These are phyloP conservation scores for Paradendryphiella salina DNA, from an alignment of 2,329 filamentous ascomycete species.

Conservation along the genomic window DNA sequence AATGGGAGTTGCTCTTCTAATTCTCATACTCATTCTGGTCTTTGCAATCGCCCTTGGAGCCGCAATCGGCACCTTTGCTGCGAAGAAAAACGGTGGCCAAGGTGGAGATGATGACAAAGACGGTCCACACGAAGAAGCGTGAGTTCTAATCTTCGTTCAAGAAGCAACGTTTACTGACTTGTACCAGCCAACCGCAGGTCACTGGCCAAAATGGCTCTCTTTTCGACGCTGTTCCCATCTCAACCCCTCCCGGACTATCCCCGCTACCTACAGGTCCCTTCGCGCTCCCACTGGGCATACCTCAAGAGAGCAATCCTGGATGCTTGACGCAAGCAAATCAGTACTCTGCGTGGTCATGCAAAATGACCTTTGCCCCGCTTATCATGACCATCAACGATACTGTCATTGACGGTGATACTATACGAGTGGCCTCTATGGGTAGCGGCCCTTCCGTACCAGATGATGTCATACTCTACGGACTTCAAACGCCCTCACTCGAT, in stretches of 20 bases:
- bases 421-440: slow-evolving; percentile 29
- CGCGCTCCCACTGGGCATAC: slow-evolving; percentile 52
- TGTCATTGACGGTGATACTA: slow-evolving; percentile 3
- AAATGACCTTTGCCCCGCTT: slow-evolving; percentile 43
- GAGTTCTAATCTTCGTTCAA: slow-evolving; percentile 17
- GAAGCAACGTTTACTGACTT: slow-evolving; percentile 19
- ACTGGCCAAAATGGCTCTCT: slow-evolving; percentile 53
- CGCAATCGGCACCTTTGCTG: slow-evolving; percentile 58
- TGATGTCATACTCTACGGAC: slow-evolving; percentile 59
- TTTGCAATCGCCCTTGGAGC: slow-evolving; percentile 56
- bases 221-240: slow-evolving; percentile 56
- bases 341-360: slow-evolving; percentile 57
- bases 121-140: slow-evolving; percentile 34
- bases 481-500: slow-evolving; percentile 60
- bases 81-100: slow-evolving; percentile 42
- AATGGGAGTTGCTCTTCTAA: slow-evolving; percentile 55
- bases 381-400: slow-evolving; percentile 36
- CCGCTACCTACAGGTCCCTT: slow-evolving; percentile 56
- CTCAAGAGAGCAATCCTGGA: slow-evolving; percentile 53
- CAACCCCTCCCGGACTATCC: slow-evolving; percentile 51
- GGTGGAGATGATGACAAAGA: slow-evolving; percentile 17
- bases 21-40: slow-evolving; percentile 52
- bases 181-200: slow-evolving; percentile 47
- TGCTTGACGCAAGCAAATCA: slow-evolving; percentile 55
- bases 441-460: slow-evolving; percentile 42